Evolutionary conservation across 768 basidiomycete genomes (phyloP).

Genomic region (Tremella fuciformis): DNA sequence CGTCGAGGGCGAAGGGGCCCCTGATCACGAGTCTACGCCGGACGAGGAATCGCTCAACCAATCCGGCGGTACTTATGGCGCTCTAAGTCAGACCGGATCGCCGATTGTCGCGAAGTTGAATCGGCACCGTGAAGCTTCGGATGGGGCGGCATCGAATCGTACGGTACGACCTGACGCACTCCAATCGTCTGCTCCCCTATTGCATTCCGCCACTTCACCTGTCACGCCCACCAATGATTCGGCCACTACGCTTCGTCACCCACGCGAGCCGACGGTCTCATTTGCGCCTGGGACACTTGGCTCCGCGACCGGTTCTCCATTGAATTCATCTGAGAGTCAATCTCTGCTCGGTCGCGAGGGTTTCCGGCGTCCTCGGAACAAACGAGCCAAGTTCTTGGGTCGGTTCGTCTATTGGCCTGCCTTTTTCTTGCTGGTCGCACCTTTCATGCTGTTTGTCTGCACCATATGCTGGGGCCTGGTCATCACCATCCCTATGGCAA

Average conservation of each 20-base stretch:
- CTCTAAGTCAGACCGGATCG: background rate
- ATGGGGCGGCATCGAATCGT: constrained; percentile 28
- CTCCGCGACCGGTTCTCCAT: constrained; percentile 19
- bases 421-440: constrained; percentile 75
- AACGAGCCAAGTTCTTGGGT: constrained; percentile 57
- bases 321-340: constrained; percentile 30
- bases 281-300: constrained; percentile 41
- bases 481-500: constrained; percentile 96
- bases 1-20: constrained; percentile 69
- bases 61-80: constrained; percentile 18
- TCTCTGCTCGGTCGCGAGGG: constrained; percentile 29
- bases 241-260: constrained; percentile 8
- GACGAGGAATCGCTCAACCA: constrained; percentile 51
- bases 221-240: background rate
- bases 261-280: constrained; percentile 49
- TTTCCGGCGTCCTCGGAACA: constrained; percentile 41
- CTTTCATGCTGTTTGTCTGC: constrained; percentile 82
- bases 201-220: background rate
- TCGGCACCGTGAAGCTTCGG: constrained; percentile 27
- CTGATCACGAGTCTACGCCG: constrained; percentile 41
- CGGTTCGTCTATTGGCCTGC: constrained; percentile 76
- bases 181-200: background rate
- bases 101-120: constrained; percentile 7
- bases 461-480: constrained; percentile 91
- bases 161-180: constrained; percentile 24